Conservation (phyloP, 2,329 filamentous ascomycete species). For the Aspergillus costaricaensis region DNA sequence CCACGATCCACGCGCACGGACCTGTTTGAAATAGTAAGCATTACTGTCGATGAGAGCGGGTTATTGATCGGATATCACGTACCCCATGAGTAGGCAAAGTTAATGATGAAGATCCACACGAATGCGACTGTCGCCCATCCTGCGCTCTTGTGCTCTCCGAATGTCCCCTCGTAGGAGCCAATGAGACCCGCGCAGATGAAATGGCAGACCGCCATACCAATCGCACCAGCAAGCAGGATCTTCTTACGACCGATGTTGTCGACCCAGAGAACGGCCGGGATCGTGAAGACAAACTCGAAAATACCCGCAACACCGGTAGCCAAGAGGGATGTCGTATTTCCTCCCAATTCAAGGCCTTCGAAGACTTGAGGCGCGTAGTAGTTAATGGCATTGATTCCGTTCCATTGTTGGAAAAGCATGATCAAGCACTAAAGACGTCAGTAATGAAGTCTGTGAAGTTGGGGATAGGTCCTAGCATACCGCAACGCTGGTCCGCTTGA, state of each 20-base stretch:
- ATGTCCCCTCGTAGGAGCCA: slow-evolving; percentile 63
- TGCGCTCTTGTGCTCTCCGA: slow-evolving; percentile 58
- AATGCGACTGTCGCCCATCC: slow-evolving; percentile 67
- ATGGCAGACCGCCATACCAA: slow-evolving; percentile 71
- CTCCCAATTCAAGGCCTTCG: slow-evolving; percentile 34
- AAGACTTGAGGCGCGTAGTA: slow-evolving; percentile 45
- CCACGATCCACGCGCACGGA: slow-evolving; percentile 62
- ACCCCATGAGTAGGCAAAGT: slow-evolving; percentile 73
- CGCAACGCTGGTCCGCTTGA: slow-evolving; percentile 38
- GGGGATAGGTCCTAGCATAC: slow-evolving; percentile 28
- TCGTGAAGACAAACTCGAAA: slow-evolving; percentile 42
- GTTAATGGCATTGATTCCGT: slow-evolving; percentile 42
- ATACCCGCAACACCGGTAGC: slow-evolving; percentile 46
- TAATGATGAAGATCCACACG: slow-evolving; percentile 70
- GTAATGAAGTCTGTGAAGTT: too few species aligned
- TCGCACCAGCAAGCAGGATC: slow-evolving; percentile 53
- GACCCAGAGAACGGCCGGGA: slow-evolving; percentile 45
- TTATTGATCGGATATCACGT: background rate
- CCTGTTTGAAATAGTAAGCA: background rate
- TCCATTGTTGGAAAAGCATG: slow-evolving; percentile 52
- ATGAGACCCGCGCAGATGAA: slow-evolving; percentile 72
- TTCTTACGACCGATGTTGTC: slow-evolving; percentile 45
- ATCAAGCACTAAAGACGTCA: slow-evolving; percentile 60
- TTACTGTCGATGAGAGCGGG: too few species aligned
- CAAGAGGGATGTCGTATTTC: slow-evolving; percentile 41